Conservation (phyloP, 495 filamentous ascomycete species). For the Aspergillus haitiensis region DNA sequence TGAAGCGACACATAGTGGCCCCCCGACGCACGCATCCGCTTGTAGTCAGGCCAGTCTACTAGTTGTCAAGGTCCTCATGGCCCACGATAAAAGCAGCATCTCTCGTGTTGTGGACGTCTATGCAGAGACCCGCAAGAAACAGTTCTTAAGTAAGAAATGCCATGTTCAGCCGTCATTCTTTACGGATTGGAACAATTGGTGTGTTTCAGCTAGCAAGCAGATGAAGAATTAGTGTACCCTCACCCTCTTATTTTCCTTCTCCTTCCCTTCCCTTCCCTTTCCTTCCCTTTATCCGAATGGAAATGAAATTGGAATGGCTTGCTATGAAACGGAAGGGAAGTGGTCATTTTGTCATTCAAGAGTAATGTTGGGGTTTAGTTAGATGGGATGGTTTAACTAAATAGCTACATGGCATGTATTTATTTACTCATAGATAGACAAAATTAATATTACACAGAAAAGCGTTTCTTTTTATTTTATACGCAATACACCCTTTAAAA, state of each 20-base stretch:
- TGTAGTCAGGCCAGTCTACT: slow-evolving; percentile 66
- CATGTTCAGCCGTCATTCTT: slow-evolving; percentile 63
- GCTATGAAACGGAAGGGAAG: too few relatives aligned
- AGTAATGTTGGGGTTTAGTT: too few relatives aligned
- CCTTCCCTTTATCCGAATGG: background rate
- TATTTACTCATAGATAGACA: background rate
- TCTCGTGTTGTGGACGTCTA: slow-evolving; percentile 57
- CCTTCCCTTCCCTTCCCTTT: background rate
- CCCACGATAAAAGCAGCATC: slow-evolving; percentile 49
- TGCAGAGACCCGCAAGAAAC: slow-evolving; percentile 53
- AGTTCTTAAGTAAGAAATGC: slow-evolving; percentile 55
- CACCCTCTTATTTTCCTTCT: background rate
- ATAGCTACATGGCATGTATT: background rate
- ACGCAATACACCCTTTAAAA: too few relatives aligned
- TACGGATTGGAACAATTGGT: slow-evolving; percentile 70
- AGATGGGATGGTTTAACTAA: background rate
- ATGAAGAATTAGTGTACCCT: slow-evolving; percentile 34
- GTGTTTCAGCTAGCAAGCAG: slow-evolving; percentile 49
- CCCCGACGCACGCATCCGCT: slow-evolving; percentile 53
- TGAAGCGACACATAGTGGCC: slow-evolving; percentile 66
- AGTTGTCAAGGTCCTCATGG: slow-evolving; percentile 60
- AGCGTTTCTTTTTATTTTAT: too few relatives aligned
- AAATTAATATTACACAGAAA: background rate
- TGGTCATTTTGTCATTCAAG: too few relatives aligned
- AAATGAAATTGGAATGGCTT: background rate